Evolutionary conservation across 2,329 filamentous ascomycete genomes (phyloP).

Genomic region (Neobulgaria alba): DNA sequence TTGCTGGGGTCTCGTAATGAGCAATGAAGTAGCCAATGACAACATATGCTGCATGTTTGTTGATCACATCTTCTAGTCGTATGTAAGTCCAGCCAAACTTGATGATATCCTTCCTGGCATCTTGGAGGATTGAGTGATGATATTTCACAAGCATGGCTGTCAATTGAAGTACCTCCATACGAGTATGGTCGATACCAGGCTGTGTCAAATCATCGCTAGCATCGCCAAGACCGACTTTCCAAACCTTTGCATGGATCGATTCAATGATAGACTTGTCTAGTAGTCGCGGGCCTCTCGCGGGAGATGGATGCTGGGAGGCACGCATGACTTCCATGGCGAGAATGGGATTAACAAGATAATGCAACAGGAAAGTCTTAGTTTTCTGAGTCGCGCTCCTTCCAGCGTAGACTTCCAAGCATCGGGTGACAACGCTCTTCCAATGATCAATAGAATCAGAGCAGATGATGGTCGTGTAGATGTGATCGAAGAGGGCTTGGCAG

Average conservation of each 20-base stretch:
- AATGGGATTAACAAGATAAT: slow-evolving; percentile 89
- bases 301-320: slow-evolving; percentile 54
- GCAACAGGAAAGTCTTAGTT: slow-evolving; percentile 87
- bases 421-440: slow-evolving; percentile 72
- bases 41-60: slow-evolving; percentile 96
- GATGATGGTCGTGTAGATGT: slow-evolving; percentile 80
- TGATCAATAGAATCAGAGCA: slow-evolving; percentile 77
- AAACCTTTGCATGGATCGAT: slow-evolving; percentile 83
- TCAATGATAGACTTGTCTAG: slow-evolving; percentile 85
- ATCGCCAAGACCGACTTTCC: slow-evolving; percentile 82
- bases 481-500: slow-evolving; percentile 66
- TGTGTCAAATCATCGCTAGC: slow-evolving; percentile 74
- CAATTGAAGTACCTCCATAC: slow-evolving; percentile 91
- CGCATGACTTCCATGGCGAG: slow-evolving; percentile 93
- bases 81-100: slow-evolving; percentile 99
- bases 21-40: slow-evolving; percentile 97
- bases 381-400: slow-evolving; percentile 72
- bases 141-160: slow-evolving; percentile 95
- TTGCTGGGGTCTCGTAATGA: slow-evolving; percentile 89
- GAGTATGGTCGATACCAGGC: slow-evolving; percentile 84
- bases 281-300: slow-evolving; percentile 55
- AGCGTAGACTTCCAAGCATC: slow-evolving; percentile 81
- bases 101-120: slow-evolving; percentile 94
- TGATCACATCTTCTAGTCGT: slow-evolving; percentile 95
- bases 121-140: slow-evolving; percentile 77